Conservation (phyloP, 805 yeast species). For the Ascoidea rubescens region DNA sequence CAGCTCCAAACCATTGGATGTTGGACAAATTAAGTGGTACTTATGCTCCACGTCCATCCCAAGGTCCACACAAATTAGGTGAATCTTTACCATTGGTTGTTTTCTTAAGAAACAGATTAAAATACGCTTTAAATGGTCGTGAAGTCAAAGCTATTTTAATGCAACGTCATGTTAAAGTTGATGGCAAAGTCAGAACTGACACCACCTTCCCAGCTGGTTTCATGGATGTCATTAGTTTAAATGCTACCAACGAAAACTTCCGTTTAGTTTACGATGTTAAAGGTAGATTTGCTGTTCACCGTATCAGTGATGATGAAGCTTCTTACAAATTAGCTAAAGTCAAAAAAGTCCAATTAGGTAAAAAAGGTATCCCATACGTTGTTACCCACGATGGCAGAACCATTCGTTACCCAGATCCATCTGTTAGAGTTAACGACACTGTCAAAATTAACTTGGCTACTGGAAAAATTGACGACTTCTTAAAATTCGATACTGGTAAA, state of each 20-base stretch:
- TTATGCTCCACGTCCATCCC: slow-evolving; percentile 99
- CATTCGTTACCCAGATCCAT: slow-evolving; percentile 98
- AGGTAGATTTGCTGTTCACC: slow-evolving; percentile 99
- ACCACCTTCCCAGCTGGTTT: slow-evolving; percentile 98
- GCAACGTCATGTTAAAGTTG: slow-evolving; percentile 98
- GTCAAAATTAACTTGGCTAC: slow-evolving; percentile 93
- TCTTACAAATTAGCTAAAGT: slow-evolving; percentile 97
- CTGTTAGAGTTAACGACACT: slow-evolving; percentile 92
- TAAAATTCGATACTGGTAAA: slow-evolving; percentile 88
- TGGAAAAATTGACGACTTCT: slow-evolving; percentile 83
- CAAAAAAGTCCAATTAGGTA: slow-evolving; percentile 95
- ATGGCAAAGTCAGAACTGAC: slow-evolving; percentile 99
- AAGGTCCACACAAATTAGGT: slow-evolving; percentile 99
- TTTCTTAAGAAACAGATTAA: slow-evolving; percentile 95
- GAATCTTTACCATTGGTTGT: slow-evolving; percentile 96
- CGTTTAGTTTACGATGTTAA: slow-evolving; percentile 96
- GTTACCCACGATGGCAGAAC: slow-evolving; percentile 99
- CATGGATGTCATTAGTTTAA: slow-evolving; percentile 97
- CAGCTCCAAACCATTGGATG: slow-evolving; percentile 99
- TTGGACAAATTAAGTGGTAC: slow-evolving; percentile 99
- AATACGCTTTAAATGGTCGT: slow-evolving; percentile 98
- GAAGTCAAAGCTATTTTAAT: slow-evolving; percentile 96
- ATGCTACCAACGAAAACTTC: slow-evolving; percentile 98
- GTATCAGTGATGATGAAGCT: slow-evolving; percentile 98
- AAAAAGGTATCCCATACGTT: slow-evolving; percentile 95